phyloP scores from a whole-genome alignment of 2,329 filamentous ascomycete species.

The Pyricularia grisea region DNA sequence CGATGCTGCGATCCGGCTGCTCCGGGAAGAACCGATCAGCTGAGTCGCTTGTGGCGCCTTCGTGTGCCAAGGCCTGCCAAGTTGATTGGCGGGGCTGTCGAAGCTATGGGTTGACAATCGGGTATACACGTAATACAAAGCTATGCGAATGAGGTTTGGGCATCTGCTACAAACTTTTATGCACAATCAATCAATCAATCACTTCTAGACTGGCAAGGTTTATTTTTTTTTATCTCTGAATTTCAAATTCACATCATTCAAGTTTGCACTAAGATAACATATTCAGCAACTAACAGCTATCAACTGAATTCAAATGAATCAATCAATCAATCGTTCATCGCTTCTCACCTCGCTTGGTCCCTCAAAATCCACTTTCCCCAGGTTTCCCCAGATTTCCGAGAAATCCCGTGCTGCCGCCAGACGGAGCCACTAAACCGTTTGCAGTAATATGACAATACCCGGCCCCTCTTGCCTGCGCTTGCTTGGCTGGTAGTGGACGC shows the following conservation, averaged over 20 bases:
- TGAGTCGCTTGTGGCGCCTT: background rate
- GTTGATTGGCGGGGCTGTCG: background rate
- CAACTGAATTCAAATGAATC: background rate
- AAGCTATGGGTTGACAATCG: background rate
- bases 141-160: background rate
- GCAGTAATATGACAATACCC: background rate
- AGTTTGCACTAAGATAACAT: too few relatives aligned
- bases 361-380: background rate
- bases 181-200: background rate
- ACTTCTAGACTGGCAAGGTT: background rate
- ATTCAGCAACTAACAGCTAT: background rate
- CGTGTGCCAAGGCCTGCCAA: background rate
- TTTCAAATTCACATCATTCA: background rate
- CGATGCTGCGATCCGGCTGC: background rate
- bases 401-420: background rate
- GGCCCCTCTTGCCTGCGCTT: background rate
- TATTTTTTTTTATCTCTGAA: background rate
- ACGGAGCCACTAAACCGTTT: background rate
- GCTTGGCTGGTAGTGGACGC: background rate
- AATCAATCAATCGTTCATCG: background rate
- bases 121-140: background rate
- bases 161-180: too few relatives aligned
- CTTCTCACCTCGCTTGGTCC: background rate
- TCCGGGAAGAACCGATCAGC: background rate
- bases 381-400: conserved; percentile 1